Conservation (phyloP, 2,329 filamentous ascomycete species). For the Alternaria triticina region DNA sequence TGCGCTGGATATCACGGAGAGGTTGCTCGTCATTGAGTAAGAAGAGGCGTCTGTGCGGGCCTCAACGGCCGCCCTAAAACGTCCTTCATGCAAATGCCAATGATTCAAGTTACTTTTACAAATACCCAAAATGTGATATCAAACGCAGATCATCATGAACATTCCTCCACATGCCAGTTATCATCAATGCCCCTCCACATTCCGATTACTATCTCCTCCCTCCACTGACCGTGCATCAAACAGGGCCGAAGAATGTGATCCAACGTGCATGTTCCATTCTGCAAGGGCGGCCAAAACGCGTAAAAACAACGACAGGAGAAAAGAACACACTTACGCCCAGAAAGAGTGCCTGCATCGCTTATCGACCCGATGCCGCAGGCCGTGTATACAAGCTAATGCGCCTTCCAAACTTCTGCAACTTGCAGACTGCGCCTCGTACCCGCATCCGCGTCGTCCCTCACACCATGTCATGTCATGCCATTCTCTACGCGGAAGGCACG, state of each 20-base stretch:
- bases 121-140: not conserved
- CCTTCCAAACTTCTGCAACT: not conserved
- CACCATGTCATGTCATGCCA: not conserved
- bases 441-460: not conserved
- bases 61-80: not conserved
- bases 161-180: not conserved
- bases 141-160: not conserved
- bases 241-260: not conserved
- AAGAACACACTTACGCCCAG: not conserved
- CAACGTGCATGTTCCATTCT: not conserved
- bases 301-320: not conserved
- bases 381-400: not conserved
- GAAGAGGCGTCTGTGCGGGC: not conserved
- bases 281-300: not conserved
- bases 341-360: not conserved
- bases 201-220: not conserved
- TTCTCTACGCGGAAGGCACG: not conserved
- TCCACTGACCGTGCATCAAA: not conserved
- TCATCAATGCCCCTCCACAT: not conserved
- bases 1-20: conserved; percentile 66
- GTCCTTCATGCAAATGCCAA: not conserved
- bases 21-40: conserved; percentile 57
- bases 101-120: not conserved
- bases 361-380: not conserved
- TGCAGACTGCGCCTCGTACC: not conserved